Percentiles rank a stretch among this genome's conserved stretches.
Evolutionary conservation across 352 stramenopile genomes (phyloP).

Genomic region (Peronospora farinosa): DNA sequence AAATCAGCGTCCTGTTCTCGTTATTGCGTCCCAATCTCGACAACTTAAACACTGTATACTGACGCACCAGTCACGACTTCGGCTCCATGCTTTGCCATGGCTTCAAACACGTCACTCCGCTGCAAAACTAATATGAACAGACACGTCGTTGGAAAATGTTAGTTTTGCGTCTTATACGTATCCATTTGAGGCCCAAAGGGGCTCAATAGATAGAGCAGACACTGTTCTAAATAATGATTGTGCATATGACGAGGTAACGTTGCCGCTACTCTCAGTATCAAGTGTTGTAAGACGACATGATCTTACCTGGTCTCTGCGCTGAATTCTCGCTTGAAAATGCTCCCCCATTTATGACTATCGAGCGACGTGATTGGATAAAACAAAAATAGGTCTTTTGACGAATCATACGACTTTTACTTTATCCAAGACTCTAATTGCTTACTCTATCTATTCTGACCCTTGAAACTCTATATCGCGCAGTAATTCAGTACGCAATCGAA

Average conservation of each 20-base stretch:
- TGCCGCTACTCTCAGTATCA: neutral
- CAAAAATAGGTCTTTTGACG: constrained; percentile 3
- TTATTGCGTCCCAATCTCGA: neutral
- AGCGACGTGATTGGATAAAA: constrained; percentile 26
- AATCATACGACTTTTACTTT: constrained; percentile 14
- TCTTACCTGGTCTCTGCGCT: constrained; percentile 25
- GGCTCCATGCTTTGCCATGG: constrained; percentile 69
- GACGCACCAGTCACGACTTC: constrained; percentile 74
- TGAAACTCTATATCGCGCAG: constrained; percentile 69
- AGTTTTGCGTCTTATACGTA: constrained; percentile 6
- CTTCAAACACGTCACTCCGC: constrained; percentile 20
- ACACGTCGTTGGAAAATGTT: constrained; percentile 10
- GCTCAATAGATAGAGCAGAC: neutral
- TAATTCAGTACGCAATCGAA: constrained; percentile 46
- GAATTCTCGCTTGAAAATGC: constrained; percentile 31
- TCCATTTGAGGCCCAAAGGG: neutral
- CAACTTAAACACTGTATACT: neutral
- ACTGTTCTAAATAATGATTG: constrained; percentile 1
- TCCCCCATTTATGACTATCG: constrained; percentile 2
- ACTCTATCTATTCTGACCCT: constrained; percentile 5
- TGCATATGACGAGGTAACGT: neutral
- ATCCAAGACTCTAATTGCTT: too few species aligned
- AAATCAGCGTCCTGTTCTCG: neutral
- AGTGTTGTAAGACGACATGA: constrained; percentile 5
- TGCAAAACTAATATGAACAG: constrained; percentile 9